These are phyloP conservation scores for Schrenkiella parvula DNA, from an alignment of 345 rosid species.

Conservation along the genomic window DNA sequence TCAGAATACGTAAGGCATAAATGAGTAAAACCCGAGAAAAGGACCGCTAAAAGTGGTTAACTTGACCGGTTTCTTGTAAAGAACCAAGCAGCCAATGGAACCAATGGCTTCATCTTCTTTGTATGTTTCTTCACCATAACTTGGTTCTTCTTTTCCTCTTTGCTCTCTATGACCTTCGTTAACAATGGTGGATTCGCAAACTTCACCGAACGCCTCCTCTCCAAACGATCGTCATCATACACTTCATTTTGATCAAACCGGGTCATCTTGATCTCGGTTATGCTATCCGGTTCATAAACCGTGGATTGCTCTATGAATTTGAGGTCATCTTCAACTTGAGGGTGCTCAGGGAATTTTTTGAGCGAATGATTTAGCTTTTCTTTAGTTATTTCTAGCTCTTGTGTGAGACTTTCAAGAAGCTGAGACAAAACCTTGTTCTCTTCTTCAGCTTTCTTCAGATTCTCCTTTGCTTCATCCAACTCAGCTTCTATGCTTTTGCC, in stretches of 20 bases:
- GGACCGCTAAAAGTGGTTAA: neutral
- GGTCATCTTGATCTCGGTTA: constrained; percentile 23
- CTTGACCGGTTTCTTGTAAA: constrained; percentile 45
- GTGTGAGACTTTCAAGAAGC: constrained; percentile 35
- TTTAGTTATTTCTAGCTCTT: constrained; percentile 54
- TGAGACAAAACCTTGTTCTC: constrained; percentile 43
- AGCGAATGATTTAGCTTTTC: constrained; percentile 34
- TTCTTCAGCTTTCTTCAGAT: constrained; percentile 46
- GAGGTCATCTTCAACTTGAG: constrained; percentile 46
- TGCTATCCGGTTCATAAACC: constrained; percentile 8
- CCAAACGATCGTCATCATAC: constrained; percentile 30
- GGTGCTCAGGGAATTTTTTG: neutral
- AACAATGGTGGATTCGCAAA: constrained; percentile 62
- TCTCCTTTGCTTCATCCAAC: constrained; percentile 58
- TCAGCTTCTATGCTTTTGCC: constrained; percentile 42
- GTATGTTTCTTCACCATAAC: constrained; percentile 27
- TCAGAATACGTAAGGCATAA: neutral
- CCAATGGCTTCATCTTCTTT: constrained; percentile 42
- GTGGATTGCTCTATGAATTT: constrained; percentile 46
- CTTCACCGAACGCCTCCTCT: constrained; percentile 60
- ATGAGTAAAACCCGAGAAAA: neutral
- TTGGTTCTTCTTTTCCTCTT: constrained; percentile 36
- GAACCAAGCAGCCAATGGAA: constrained; percentile 55
- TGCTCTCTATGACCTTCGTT: constrained; percentile 37
- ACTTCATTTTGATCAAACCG: constrained; percentile 9